Evolutionary conservation across 352 stramenopile species (phyloP).

Genomic region (Phytophthora europaea): DNA sequence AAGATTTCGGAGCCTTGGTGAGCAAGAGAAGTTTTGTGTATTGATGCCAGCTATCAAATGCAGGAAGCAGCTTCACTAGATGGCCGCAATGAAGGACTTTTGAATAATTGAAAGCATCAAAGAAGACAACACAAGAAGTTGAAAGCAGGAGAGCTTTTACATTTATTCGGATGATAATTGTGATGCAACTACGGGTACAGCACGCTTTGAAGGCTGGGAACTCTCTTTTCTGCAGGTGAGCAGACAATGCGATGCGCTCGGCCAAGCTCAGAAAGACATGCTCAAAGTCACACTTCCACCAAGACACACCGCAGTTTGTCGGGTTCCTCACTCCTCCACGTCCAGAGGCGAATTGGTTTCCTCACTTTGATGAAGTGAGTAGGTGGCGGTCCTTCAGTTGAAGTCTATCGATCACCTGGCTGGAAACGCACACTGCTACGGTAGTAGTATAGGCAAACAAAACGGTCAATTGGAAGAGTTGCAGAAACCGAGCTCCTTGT

Average conservation of each 20-base stretch:
- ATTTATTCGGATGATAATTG: not conserved
- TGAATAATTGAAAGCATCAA: not conserved
- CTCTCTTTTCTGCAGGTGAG: no score
- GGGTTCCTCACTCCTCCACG: not conserved
- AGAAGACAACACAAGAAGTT: not conserved
- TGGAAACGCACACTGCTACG: not conserved
- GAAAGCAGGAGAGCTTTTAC: not conserved
- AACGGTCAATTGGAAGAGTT: constrained; percentile 42
- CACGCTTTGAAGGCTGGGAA: no score
- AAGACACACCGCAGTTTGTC: no score
- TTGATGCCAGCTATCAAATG: not conserved
- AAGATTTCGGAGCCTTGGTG: constrained; percentile 12
- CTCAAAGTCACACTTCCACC: no score
- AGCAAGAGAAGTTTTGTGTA: not conserved
- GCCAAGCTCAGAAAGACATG: no score
- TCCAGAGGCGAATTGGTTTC: not conserved
- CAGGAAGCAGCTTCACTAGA: not conserved
- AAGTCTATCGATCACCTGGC: constrained; percentile 1
- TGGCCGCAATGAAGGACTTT: not conserved
- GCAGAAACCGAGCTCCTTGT: constrained; percentile 37
- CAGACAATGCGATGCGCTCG: no score
- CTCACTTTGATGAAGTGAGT: not conserved
- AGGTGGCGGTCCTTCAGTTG: constrained; percentile 8
- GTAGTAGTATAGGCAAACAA: constrained; percentile 23
- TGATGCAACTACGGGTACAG: not conserved